Conservation (phyloP, 2,329 filamentous ascomycete genomes). For the Rutstroemia sp. region DNA sequence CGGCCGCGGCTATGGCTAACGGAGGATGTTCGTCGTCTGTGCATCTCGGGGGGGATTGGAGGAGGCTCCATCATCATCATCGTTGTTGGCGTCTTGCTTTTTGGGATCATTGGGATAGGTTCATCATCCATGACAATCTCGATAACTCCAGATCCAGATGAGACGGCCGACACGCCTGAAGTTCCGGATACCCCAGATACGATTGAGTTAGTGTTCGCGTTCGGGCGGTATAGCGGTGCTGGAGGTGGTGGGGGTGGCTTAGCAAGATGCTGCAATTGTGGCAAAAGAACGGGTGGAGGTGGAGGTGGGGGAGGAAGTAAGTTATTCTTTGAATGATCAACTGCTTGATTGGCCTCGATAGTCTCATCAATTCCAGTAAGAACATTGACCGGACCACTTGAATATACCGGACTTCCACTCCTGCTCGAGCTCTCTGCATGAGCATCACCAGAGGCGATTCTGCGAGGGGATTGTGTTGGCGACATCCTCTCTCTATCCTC, state of each 20-base stretch:
- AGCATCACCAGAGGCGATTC: constrained; percentile 26
- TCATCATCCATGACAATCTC: constrained; percentile 56
- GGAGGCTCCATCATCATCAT: constrained; percentile 12
- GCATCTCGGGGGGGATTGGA: constrained; percentile 35
- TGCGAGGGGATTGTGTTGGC: constrained; percentile 22
- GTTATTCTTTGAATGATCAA: constrained; percentile 43
- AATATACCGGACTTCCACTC: constrained; percentile 24
- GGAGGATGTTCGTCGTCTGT: constrained; percentile 22
- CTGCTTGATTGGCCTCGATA: constrained; percentile 31
- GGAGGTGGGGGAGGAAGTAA: constrained; percentile 44
- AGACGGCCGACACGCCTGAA: constrained; percentile 25
- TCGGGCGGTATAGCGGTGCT: constrained; percentile 43
- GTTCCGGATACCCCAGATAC: constrained; percentile 26
- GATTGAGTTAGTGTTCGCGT: constrained; percentile 28
- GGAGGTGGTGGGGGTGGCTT: constrained; percentile 55
- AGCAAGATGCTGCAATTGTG: constrained; percentile 56
- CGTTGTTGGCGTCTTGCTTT: constrained; percentile 2
- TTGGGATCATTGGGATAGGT: constrained; percentile 10
- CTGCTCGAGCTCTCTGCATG: constrained; percentile 21
- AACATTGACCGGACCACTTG: constrained; percentile 14
- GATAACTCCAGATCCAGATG: constrained; percentile 47
- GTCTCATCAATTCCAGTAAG: constrained; percentile 43
- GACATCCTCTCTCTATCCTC: constrained; percentile 16
- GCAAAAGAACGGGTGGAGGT: constrained; percentile 46
- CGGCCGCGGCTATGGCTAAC: constrained; percentile 41